Base-by-base conservation (phyloP, 768 basidiomycete species). In the Cyclocybe cylindracea region DNA sequence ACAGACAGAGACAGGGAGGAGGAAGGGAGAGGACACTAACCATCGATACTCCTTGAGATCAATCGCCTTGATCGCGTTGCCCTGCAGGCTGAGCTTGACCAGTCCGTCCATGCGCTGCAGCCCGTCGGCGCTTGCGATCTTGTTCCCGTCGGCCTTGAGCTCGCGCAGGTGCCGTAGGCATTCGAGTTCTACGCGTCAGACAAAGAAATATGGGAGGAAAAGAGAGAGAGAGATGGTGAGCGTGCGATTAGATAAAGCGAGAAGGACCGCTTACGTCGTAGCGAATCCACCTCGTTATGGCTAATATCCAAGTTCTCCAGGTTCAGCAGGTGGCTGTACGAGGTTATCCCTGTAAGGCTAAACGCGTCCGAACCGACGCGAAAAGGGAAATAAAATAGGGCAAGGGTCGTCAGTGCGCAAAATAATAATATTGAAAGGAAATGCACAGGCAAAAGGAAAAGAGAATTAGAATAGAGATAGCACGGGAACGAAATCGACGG, bases 301-400 rank as follows among this genome's bases (percentile, higher is more conserved):
- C 92, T 94, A 55, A 99, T 85, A 72, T 99, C 94, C 63, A 99
- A 79, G 61, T 81, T 83, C 70, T 94, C 92, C 38, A 99, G 78
- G 65, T 91, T 90, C 34, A 78, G 73, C 61, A 99, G 76, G 69
- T 98, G 94, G 65, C 80, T 79, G 70, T 92, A 96, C 19, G 94
- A 93, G 33, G 94, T 94, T 58, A 95, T 73, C 56, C 85, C 82
- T 61, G 91, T 90, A 60, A 98, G 78, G 59, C 91, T 92, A 69
- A 31, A 57, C 40, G 40, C 18, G 48, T 43, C 24, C 24, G 24
- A 24, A 24, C 24, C 16, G 16, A 16, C 16, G 16, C 16, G 16
- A 16, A 16, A 16, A 16, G 16, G 16, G 16, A 16, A 16, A 16
- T 16, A 16, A 16, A 16, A 16, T 16, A 16, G 16, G 24, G 24